These are phyloP conservation scores for Cicer yamashitae DNA, from an alignment of 306 rosid species.

Conservation along the genomic window DNA sequence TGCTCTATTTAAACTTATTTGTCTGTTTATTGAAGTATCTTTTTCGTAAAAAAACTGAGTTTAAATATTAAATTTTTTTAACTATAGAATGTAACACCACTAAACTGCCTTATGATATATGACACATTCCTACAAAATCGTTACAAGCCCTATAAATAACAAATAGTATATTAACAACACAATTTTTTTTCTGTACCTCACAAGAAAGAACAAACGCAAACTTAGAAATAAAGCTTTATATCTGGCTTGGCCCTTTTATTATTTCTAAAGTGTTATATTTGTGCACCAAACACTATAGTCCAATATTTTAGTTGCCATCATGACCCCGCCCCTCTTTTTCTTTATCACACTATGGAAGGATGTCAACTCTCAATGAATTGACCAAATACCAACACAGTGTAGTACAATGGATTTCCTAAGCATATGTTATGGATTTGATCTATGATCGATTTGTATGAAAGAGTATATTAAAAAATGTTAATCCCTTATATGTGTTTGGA, in stretches of 20 bases:
- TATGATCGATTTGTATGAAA: too few relatives aligned
- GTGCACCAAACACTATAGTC: constrained; percentile 43
- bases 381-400: constrained; percentile 16
- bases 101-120: constrained; percentile 43
- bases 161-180: constrained; percentile 36
- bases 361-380: constrained; percentile 45
- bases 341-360: neutral
- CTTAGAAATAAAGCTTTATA: constrained; percentile 51
- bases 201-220: constrained; percentile 9
- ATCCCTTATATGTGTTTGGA: too few relatives aligned
- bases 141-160: constrained; percentile 16
- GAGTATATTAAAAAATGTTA: too few relatives aligned
- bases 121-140: constrained; percentile 56
- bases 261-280: constrained; percentile 42
- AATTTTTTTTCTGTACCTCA: neutral
- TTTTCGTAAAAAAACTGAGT: too few relatives aligned
- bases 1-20: too few relatives aligned
- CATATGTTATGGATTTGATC: too few relatives aligned
- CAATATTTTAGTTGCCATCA: constrained; percentile 31
- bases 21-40: too few relatives aligned
- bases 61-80: too few relatives aligned
- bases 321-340: constrained; percentile 5
- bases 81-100: constrained; percentile 5
- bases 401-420: too few relatives aligned
- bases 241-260: constrained; percentile 46